These are phyloP conservation scores for Picea abies DNA, from an alignment of 83 land plant species.

Conservation along the genomic window DNA sequence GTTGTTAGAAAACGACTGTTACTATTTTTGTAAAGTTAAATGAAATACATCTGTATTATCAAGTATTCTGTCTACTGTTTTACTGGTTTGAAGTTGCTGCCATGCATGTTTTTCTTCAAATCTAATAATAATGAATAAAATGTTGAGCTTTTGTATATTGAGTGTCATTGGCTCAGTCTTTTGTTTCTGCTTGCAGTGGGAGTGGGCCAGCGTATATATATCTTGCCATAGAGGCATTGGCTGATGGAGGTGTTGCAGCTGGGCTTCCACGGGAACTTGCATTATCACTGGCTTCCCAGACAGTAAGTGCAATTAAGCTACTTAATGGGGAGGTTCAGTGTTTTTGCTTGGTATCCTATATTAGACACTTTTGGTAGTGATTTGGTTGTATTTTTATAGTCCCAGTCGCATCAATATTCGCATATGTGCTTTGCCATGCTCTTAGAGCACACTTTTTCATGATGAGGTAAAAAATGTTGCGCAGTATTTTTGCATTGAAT, in stretches of 20 bases:
- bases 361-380: neutral
- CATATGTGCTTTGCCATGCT: neutral
- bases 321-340: neutral
- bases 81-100: neutral
- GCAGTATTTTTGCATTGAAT: neutral
- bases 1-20: neutral
- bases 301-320: conserved; percentile 48
- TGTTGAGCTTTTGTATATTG: neutral
- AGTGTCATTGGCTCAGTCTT: neutral
- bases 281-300: conserved; percentile 87
- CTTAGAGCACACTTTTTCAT: neutral
- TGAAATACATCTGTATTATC: neutral
- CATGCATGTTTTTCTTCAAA: neutral
- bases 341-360: neutral
- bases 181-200: conserved; percentile 57
- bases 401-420: too few relatives aligned
- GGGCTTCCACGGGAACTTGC: conserved; percentile 97
- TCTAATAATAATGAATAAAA: neutral
- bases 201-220: conserved; percentile 99
- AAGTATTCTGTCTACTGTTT: neutral
- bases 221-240: conserved; percentile 94
- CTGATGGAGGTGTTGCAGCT: conserved; percentile 99
- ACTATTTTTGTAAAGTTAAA: neutral
- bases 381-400: neutral
- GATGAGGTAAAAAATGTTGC: neutral